These are phyloP conservation scores for Atkinsonella hypoxylon DNA, from an alignment of 2,329 filamentous ascomycete species.

Conservation along the genomic window DNA sequence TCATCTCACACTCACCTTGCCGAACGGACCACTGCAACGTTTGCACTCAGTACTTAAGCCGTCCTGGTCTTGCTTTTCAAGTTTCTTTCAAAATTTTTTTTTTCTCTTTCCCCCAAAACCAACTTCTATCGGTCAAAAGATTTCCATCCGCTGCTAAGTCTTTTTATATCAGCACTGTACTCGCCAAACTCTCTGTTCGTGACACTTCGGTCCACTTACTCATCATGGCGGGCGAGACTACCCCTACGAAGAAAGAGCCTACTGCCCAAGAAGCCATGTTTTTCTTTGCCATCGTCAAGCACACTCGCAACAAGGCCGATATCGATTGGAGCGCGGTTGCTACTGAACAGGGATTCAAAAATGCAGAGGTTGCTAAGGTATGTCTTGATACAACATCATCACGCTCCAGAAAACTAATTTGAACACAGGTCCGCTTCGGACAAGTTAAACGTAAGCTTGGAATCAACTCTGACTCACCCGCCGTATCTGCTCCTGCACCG, in stretches of 20 bases:
- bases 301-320: constrained; percentile 29
- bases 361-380: constrained; percentile 32
- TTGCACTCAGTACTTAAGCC: background rate
- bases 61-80: too few relatives aligned
- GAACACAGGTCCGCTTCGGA: constrained; percentile 30
- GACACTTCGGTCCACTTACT: too few relatives aligned
- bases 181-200: too few relatives aligned
- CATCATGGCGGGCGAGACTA: constrained; percentile 19
- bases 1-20: constrained; percentile 2
- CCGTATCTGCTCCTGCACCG: constrained; percentile 2
- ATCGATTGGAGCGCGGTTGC: constrained; percentile 38
- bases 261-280: constrained; percentile 30
- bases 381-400: background rate
- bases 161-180: too few relatives aligned
- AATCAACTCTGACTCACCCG: constrained; percentile 17
- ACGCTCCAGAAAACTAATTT: background rate
- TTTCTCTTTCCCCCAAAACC: background rate
- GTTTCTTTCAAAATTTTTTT: background rate
- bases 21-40: background rate
- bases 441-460: constrained; percentile 37
- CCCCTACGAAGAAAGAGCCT: constrained; percentile 21
- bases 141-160: background rate
- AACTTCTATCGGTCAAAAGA: background rate
- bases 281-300: constrained; percentile 32
- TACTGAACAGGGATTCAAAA: constrained; percentile 29